Evolutionary conservation across 345 rosid genomes (phyloP).

Genomic region (Eutrema heterophyllum): DNA sequence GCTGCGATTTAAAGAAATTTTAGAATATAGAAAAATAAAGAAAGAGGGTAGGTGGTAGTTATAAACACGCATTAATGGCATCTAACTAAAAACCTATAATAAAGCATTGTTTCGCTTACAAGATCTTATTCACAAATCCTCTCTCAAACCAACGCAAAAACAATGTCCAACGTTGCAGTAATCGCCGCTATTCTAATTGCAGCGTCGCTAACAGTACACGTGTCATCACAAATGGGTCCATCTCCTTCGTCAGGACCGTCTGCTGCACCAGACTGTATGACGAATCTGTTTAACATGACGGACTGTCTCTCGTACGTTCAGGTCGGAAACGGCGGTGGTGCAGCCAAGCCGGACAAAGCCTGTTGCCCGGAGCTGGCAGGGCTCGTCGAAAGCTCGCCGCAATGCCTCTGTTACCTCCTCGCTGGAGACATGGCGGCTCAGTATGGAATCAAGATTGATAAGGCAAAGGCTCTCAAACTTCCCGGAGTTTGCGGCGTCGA

Average conservation of each 20-base stretch:
- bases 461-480: conserved; percentile 56
- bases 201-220: neutral
- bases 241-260: conserved; percentile 27
- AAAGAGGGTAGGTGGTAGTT: conserved; percentile 24
- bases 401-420: conserved; percentile 57
- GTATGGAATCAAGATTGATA: conserved; percentile 46
- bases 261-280: conserved; percentile 35
- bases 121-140: neutral
- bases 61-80: conserved; percentile 26
- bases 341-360: conserved; percentile 45
- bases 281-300: conserved; percentile 44
- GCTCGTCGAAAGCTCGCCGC: conserved; percentile 48
- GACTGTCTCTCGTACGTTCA: conserved; percentile 62
- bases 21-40: neutral
- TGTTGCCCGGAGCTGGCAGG: conserved; percentile 92
- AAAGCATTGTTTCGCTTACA: conserved; percentile 2
- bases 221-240: conserved; percentile 18
- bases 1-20: neutral
- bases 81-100: conserved; percentile 7
- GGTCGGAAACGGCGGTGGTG: conserved; percentile 40
- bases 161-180: conserved; percentile 18
- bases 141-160: neutral
- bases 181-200: conserved; percentile 4
- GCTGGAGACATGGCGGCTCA: conserved; percentile 18
- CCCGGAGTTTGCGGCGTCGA: conserved; percentile 50